These are phyloP conservation scores for Naganishia randhawae DNA, from an alignment of 768 basidiomycete genomes.

Conservation along the genomic window DNA sequence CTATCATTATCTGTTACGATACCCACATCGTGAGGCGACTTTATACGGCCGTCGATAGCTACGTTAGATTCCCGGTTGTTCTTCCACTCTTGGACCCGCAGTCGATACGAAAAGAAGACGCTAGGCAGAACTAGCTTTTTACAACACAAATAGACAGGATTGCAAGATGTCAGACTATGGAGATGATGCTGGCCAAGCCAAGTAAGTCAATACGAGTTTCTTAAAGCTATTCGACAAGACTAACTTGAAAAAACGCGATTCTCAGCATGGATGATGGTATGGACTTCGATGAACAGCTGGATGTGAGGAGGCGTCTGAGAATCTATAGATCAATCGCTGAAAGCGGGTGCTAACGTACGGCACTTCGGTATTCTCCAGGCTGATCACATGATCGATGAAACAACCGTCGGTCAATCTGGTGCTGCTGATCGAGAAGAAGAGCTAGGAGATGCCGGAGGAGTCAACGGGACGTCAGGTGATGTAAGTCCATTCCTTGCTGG, in stretches of 20 bases:
- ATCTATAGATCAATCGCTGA: background rate
- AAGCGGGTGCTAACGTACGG: background rate
- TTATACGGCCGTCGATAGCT: background rate
- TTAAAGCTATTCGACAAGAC: background rate
- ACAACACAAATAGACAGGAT: background rate
- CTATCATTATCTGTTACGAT: background rate
- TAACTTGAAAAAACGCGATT: background rate
- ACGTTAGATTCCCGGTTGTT: background rate
- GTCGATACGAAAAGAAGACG: background rate
- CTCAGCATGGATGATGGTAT: conserved; percentile 2
- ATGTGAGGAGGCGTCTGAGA: background rate
- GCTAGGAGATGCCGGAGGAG: conserved; percentile 8
- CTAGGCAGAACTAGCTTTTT: background rate
- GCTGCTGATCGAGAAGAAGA: conserved; percentile 15
- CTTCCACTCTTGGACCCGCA: background rate
- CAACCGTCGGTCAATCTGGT: conserved; percentile 1
- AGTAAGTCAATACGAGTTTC: background rate
- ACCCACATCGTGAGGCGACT: background rate
- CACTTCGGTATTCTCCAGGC: background rate
- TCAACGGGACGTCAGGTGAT: conserved; percentile 6
- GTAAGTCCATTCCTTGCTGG: conserved; percentile 11
- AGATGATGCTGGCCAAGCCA: conserved; percentile 19
- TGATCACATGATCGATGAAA: conserved; percentile 19
- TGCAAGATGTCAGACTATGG: conserved; percentile 19
- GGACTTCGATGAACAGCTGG: conserved; percentile 17